Conservation (phyloP, 2,329 filamentous ascomycete genomes). For the Daldinia sp. region DNA sequence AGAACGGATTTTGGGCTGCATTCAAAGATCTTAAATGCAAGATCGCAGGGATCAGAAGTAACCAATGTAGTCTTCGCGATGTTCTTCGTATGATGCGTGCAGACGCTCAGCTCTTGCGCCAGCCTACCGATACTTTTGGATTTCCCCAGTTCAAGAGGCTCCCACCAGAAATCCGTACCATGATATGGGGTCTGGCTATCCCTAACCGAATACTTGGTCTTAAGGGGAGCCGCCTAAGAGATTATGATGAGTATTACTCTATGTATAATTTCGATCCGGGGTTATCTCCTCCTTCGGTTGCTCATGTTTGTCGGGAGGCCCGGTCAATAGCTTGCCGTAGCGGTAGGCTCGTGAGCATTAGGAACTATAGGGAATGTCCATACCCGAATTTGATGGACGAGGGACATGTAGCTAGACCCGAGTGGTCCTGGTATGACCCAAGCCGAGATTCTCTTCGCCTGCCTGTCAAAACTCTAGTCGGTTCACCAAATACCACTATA, state of each 20-base stretch:
- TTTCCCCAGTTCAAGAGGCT: constrained; percentile 3
- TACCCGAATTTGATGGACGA: background rate
- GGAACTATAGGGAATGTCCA: background rate
- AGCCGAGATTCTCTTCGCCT: background rate
- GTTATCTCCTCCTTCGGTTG: background rate
- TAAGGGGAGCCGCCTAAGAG: no score
- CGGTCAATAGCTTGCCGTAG: background rate
- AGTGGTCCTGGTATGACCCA: background rate
- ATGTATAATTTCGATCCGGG: background rate
- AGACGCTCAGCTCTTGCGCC: background rate
- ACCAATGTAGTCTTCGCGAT: background rate
- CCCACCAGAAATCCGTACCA: background rate
- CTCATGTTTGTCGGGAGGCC: background rate
- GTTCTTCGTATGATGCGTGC: background rate
- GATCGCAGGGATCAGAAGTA: background rate
- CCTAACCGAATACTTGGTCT: background rate
- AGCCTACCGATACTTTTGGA: background rate
- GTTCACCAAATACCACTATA: background rate
- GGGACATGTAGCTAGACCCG: background rate
- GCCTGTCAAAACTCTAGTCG: no score
- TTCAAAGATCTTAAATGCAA: background rate
- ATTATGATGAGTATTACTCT: no score
- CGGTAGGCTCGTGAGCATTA: background rate
- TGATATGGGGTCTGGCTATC: background rate
- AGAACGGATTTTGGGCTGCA: background rate